A percentile compares a stretch with the other conserved stretches of the same genome.
Conservation (phyloP, 192 early-diverging fungal species). For the Coemansia sp. region DNA sequence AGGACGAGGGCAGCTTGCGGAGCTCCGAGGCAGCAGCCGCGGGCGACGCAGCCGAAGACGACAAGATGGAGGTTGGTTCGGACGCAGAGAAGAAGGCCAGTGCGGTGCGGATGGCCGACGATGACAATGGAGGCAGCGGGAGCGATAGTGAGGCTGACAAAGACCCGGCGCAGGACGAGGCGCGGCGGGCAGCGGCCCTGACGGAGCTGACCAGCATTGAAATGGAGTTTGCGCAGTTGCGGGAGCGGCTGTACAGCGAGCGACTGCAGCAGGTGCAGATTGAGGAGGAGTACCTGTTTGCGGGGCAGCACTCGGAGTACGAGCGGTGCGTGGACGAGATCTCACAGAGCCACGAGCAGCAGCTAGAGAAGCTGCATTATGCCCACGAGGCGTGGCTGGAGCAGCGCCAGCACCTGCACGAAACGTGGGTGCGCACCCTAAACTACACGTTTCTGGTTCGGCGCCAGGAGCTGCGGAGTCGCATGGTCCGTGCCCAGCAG, state of each 20-base stretch:
- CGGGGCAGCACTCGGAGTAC: conserved; percentile 42
- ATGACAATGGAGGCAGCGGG: not conserved
- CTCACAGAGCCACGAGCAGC: conserved; percentile 3
- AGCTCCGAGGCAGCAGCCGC: no score
- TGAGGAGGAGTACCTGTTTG: conserved; percentile 30
- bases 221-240: conserved; percentile 48
- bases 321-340: conserved; percentile 29
- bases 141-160: conserved; percentile 9
- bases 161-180: conserved; percentile 20
- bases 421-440: conserved; percentile 14
- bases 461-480: conserved; percentile 43
- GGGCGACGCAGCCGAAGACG: no score
- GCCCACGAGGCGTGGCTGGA: conserved; percentile 31
- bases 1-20: no score
- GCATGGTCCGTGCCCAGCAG: conserved; percentile 24
- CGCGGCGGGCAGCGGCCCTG: conserved; percentile 33
- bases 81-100: not conserved
- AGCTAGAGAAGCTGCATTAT: conserved; percentile 25
- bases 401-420: conserved; percentile 33
- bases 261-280: conserved; percentile 42
- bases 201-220: conserved; percentile 41
- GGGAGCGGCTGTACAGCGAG: conserved; percentile 43
- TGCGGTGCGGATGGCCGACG: not conserved
- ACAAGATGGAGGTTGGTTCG: no score
- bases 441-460: conserved; percentile 43